Percentiles rank a stretch among this genome's conserved stretches.
Evolutionary conservation across 2,329 filamentous ascomycete genomes (phyloP).

Genomic region (Sordariomycetes sp.): DNA sequence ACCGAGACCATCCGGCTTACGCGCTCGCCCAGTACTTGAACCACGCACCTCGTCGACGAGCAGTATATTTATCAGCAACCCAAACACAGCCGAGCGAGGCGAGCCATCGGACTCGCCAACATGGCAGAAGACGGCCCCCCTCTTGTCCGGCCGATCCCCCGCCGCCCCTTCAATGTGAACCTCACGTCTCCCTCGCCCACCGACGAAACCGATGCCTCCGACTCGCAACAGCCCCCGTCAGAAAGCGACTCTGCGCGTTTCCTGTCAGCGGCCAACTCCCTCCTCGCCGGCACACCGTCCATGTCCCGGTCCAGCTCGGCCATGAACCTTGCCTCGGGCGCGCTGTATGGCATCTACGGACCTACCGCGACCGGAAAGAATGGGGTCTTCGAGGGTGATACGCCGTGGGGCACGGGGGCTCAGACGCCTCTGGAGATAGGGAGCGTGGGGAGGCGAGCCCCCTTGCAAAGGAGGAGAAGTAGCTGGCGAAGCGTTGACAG

Average conservation of each 20-base stretch:
- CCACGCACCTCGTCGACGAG: no score
- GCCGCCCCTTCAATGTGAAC: constrained; percentile 59
- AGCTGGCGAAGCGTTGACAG: no score
- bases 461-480: constrained; percentile 21
- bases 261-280: neutral
- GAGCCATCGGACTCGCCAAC: neutral
- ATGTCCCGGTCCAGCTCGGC: constrained; percentile 67
- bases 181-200: constrained; percentile 33
- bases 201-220: constrained; percentile 19
- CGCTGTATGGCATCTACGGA: constrained; percentile 85
- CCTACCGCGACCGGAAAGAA: constrained; percentile 48
- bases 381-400: constrained; percentile 45
- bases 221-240: constrained; percentile 6
- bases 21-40: no score
- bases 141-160: constrained; percentile 60
- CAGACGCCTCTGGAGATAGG: constrained; percentile 51
- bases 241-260: neutral
- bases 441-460: constrained; percentile 31
- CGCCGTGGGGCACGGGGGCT: constrained; percentile 72
- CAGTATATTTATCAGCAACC: no score
- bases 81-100: no score
- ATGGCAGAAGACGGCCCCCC: constrained; percentile 39
- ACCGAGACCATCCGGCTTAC: no score
- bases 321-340: constrained; percentile 80
- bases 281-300: constrained; percentile 14